Base-by-base conservation (phyloP, 495 filamentous ascomycete genomes). In the Penicillium steckii region DNA sequence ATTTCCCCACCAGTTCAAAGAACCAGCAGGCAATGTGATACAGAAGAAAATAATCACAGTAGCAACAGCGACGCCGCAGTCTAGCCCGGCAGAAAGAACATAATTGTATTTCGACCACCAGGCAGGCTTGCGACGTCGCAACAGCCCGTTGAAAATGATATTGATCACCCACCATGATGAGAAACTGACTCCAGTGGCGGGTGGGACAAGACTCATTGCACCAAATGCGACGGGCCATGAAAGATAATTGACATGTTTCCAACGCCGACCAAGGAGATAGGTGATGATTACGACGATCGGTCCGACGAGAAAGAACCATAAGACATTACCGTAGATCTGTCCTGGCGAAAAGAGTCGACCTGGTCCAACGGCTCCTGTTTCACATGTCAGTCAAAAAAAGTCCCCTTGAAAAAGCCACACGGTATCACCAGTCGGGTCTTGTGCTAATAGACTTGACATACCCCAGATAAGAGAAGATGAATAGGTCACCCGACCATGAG, bases 381-480 rank as follows among this genome's bases (percentile, higher is more conserved):
- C 17, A 24, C 18, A 21, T 12, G 21, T 41, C 17, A 19, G 22
- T 44, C 29, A 59, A 50, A 9, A 43, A 23, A 30, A 17, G 4
- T 23, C 15, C n/a, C 12, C 6, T 44, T 12, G 19, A 24, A 24
- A 38, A 25, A 21, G 23, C 19, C 22, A 3, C 15, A 33, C 41
- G 18, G 8, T 19, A 15, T 7, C 8, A 32, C 13, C n/a, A 23
- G 19, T 1, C 17, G 21, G 37, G 35, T n/a, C n/a, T n/a, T n/a
- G n/a, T n/a, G n/a, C n/a, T n/a, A 17, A 43, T 23, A 7, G 4
- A 17, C 10, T 8, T 32, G 10, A 59, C 54, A 41, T 74, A 73
- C 86, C 86, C 84, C 85, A 89, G 23, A 88, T 85, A 1, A 88
- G 75, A 10, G 84, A 87, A 0, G 81, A 83, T 9, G 83, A 83